Conservation (phyloP, 1,284 basidiomycete species). For the Neolentinus lepideus region DNA sequence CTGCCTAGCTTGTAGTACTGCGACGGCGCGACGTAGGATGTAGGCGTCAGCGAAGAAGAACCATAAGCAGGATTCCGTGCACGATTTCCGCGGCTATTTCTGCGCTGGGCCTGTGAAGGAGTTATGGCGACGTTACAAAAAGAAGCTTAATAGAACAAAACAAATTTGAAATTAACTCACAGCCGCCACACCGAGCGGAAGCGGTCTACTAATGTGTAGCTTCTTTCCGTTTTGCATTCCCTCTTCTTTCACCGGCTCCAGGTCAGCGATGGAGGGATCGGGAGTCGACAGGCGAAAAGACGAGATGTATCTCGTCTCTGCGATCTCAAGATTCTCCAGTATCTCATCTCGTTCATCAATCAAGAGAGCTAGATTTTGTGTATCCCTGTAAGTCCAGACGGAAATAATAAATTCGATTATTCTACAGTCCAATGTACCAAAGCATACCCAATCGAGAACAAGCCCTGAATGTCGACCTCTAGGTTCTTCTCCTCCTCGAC, state of each 20-base stretch:
- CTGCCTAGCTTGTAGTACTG: constrained; percentile 66
- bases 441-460: constrained; percentile 68
- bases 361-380: constrained; percentile 51
- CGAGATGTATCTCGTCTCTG: constrained; percentile 70
- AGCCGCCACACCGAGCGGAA: constrained; percentile 34
- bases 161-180: not conserved
- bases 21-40: constrained; percentile 72
- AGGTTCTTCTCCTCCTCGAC: constrained; percentile 34
- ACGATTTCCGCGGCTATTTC: constrained; percentile 30
- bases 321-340: constrained; percentile 69
- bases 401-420: not conserved
- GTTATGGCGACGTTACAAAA: constrained; percentile 10
- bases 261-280: constrained; percentile 39
- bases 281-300: constrained; percentile 69
- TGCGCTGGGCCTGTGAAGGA: constrained; percentile 5
- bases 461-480: constrained; percentile 60
- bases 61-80: constrained; percentile 53
- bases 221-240: constrained; percentile 24
- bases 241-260: constrained; percentile 9
- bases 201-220: constrained; percentile 61
- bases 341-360: constrained; percentile 69
- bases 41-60: constrained; percentile 61
- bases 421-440: constrained; percentile 2
- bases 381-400: constrained; percentile 41
- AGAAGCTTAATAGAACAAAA: constrained; percentile 8